phyloP scores from a whole-genome alignment of 2,329 filamentous ascomycete genomes.

The Ceratocystis alfenasii region DNA sequence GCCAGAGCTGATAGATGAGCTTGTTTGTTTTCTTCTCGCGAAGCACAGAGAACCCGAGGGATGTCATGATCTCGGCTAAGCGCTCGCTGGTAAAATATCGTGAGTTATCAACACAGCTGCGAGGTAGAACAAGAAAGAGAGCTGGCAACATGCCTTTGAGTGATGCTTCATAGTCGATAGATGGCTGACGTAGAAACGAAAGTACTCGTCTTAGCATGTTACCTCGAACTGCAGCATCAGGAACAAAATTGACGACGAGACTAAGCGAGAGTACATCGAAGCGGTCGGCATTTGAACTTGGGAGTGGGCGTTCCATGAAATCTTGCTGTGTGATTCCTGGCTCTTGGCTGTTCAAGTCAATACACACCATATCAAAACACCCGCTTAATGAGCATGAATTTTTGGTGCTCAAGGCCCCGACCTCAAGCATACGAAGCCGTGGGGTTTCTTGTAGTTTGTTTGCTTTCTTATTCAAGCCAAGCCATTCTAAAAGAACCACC shows the following conservation, averaged over 20 bases:
- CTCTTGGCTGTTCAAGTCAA: conserved; percentile 82
- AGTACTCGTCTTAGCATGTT: conserved; percentile 73
- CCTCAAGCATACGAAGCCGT: conserved; percentile 61
- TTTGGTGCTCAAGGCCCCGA: conserved; percentile 71
- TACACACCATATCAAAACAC: conserved; percentile 62
- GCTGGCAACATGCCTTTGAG: conserved; percentile 43
- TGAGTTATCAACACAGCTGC: conserved; percentile 80
- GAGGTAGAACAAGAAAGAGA: conserved; percentile 80
- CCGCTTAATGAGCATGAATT: conserved; percentile 72
- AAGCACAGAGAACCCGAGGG: conserved; percentile 57
- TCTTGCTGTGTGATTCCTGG: conserved; percentile 75
- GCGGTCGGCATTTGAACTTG: conserved; percentile 44
- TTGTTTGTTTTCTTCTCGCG: conserved; percentile 67
- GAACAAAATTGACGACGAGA: conserved; percentile 88
- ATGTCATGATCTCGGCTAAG: conserved; percentile 60
- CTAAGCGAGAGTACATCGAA: conserved; percentile 91
- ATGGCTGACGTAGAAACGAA: conserved; percentile 48
- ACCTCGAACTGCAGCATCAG: conserved; percentile 60
- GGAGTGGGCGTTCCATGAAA: conserved; percentile 80
- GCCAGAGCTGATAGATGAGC: conserved; percentile 84
- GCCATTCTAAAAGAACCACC: conserved; percentile 51
- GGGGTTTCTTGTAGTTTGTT: conserved; percentile 22
- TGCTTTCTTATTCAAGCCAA: conserved; percentile 28
- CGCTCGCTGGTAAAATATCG: conserved; percentile 68
- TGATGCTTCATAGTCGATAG: conserved; percentile 17